A percentile compares a stretch with the other conserved stretches of the same genome.
These are phyloP conservation scores for Phaeosphaeria sp. DNA, from an alignment of 2,329 filamentous ascomycete genomes.

Conservation along the genomic window DNA sequence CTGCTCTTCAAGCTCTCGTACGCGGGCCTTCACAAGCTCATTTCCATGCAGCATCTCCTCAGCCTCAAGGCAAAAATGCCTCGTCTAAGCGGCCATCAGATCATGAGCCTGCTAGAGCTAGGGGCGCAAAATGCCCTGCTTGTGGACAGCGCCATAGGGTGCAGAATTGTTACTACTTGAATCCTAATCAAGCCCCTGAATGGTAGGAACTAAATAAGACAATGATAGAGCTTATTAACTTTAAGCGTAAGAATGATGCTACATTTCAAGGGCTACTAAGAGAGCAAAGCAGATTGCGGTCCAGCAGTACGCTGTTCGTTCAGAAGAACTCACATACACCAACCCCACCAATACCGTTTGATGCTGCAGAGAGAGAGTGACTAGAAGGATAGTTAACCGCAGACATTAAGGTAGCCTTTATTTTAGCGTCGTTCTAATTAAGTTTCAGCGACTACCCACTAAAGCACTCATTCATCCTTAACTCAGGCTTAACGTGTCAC, in stretches of 20 bases:
- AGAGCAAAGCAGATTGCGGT: background rate
- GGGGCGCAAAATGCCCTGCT: background rate
- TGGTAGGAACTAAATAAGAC: background rate
- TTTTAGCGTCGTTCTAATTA: slow-evolving; percentile 2
- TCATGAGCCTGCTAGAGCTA: background rate
- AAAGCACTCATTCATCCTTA: slow-evolving; percentile 2
- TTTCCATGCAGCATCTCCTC: no score
- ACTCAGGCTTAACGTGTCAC: slow-evolving; percentile 4
- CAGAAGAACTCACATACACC: background rate
- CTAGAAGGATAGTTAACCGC: background rate
- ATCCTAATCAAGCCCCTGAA: background rate
- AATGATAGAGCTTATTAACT: background rate
- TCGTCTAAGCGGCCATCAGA: background rate
- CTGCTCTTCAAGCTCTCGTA: no score
- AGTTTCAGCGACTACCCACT: background rate
- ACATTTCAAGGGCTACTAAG: background rate
- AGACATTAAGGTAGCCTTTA: background rate
- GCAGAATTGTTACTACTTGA: background rate
- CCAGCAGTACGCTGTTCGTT: background rate
- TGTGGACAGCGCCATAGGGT: background rate
- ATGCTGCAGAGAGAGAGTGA: background rate
- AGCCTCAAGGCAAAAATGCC: no score
- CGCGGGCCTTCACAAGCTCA: no score
- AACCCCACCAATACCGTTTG: background rate
- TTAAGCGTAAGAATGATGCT: background rate